Evolutionary conservation across 2,329 filamentous ascomycete genomes (phyloP).

Genomic region (Acrocalymma vagum): DNA sequence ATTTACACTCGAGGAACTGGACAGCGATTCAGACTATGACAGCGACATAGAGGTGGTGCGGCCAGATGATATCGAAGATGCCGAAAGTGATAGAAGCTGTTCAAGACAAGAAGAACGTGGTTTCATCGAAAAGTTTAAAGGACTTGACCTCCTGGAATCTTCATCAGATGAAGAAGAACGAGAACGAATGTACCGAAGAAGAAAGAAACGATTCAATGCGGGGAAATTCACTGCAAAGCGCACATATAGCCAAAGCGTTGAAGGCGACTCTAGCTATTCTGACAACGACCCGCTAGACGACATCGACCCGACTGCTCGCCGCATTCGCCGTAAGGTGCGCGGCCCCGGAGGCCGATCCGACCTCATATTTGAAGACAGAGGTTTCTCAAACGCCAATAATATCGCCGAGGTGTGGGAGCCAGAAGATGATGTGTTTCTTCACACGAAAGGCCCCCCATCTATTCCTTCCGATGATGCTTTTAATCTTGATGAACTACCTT

Average conservation of each 20-base stretch:
- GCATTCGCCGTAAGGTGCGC: constrained; percentile 47
- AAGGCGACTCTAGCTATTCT: constrained; percentile 47
- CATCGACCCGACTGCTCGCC: constrained; percentile 39
- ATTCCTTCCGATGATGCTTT: constrained; percentile 38
- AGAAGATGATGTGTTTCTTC: constrained; percentile 25
- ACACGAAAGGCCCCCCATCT: constrained; percentile 29
- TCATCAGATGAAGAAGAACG: constrained; percentile 34
- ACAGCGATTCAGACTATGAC: constrained; percentile 39
- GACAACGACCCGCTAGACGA: constrained; percentile 47
- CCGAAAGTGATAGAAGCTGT: constrained; percentile 29
- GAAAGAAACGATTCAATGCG: constrained; percentile 47
- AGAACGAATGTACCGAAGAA: constrained; percentile 28
- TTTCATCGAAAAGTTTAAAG: constrained; percentile 31
- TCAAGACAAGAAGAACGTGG: constrained; percentile 30
- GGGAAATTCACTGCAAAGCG: constrained; percentile 53
- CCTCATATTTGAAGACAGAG: constrained; percentile 41
- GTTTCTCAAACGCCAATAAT: constrained; percentile 28
- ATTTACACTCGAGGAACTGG: constrained; percentile 50
- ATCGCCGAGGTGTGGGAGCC: constrained; percentile 37
- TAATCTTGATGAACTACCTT: constrained; percentile 36
- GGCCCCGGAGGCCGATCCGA: constrained; percentile 43
- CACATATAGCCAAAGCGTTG: constrained; percentile 51
- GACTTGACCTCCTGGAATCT: constrained; percentile 31
- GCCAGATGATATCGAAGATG: constrained; percentile 51
- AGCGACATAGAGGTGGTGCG: constrained; percentile 50